Evolutionary conservation across 139 green algal species (phyloP).

Genomic region (Coelastrella sp.): DNA sequence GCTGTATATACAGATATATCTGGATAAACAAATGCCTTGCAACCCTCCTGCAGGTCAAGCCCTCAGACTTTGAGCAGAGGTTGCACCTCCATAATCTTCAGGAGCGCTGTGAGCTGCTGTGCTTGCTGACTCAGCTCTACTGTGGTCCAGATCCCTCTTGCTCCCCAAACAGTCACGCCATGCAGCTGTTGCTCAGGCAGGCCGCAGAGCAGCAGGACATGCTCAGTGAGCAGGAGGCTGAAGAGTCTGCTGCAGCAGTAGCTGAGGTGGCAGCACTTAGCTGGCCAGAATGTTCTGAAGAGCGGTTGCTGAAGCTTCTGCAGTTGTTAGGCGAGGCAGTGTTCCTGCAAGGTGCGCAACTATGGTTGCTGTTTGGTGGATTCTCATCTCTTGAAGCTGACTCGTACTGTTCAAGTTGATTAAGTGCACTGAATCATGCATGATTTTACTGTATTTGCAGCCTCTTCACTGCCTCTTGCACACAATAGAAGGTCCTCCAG

Average conservation of each 20-base stretch:
- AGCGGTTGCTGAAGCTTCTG: conserved; percentile 61
- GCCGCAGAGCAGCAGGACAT: not conserved
- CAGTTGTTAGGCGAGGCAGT: conserved; percentile 58
- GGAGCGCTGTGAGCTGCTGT: conserved; percentile 72
- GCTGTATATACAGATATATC: too few species aligned
- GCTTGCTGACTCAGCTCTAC: conserved; percentile 71
- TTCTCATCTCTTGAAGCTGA: not conserved
- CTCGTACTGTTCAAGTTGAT: not conserved
- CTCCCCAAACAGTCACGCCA: not conserved
- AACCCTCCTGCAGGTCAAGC: not conserved
- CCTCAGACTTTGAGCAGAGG: not conserved
- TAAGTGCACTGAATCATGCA: not conserved
- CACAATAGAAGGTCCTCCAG: too few species aligned
- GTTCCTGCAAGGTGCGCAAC: conserved; percentile 34
- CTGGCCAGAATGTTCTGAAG: conserved; percentile 58
- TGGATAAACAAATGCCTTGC: too few species aligned
- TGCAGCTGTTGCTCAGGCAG: not conserved
- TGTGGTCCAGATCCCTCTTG: conserved; percentile 45
- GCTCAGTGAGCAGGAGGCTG: not conserved
- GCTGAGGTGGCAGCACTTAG: not conserved
- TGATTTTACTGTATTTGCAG: not conserved
- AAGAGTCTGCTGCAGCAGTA: not conserved
- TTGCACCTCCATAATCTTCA: conserved; percentile 45
- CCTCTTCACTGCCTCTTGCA: too few species aligned
- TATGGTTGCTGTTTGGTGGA: too few species aligned